Percentiles rank a stretch among this genome's conserved stretches.
phyloP scores from a whole-genome alignment of 176 grass and related monocot species.

The Tillandsia fasciculata region DNA sequence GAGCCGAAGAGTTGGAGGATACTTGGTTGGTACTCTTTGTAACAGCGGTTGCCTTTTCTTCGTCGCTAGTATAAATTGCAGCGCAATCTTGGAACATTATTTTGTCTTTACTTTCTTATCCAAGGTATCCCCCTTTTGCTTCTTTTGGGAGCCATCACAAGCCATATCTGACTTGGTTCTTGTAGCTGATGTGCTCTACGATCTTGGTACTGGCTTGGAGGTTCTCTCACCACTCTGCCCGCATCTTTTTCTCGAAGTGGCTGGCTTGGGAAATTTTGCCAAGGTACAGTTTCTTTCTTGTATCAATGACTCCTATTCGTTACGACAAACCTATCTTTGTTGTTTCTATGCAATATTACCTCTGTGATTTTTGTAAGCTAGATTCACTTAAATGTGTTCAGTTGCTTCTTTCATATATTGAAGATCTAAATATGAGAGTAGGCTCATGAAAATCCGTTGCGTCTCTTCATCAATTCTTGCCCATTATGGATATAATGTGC shows the following conservation, averaged over 20 bases:
- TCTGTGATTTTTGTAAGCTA: background rate
- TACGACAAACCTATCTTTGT: background rate
- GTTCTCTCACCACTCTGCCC: constrained; percentile 87
- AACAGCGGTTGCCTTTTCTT: background rate
- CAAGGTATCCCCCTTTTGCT: background rate
- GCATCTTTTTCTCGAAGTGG: constrained; percentile 95
- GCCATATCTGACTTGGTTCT: background rate
- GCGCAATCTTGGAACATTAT: background rate
- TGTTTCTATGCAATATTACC: background rate
- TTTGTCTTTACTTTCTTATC: constrained; percentile 8
- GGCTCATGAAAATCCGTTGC: too few relatives aligned
- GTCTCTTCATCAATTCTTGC: too few relatives aligned
- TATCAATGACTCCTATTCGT: background rate
- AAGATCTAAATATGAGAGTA: background rate
- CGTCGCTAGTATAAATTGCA: background rate
- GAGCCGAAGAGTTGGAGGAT: constrained; percentile 99
- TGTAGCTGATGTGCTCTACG: constrained; percentile 97
- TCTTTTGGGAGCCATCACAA: background rate
- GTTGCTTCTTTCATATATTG: background rate
- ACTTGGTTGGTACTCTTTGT: constrained; percentile 43
- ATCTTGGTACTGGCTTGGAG: constrained; percentile 83
- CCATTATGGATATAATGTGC: background rate
- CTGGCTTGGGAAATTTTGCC: constrained; percentile 83
- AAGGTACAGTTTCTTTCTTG: constrained; percentile 47
- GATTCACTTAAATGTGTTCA: too few relatives aligned